Evolutionary conservation across 2,329 filamentous ascomycete genomes (phyloP).

Genomic region (Pseudogymnoascus sp.): DNA sequence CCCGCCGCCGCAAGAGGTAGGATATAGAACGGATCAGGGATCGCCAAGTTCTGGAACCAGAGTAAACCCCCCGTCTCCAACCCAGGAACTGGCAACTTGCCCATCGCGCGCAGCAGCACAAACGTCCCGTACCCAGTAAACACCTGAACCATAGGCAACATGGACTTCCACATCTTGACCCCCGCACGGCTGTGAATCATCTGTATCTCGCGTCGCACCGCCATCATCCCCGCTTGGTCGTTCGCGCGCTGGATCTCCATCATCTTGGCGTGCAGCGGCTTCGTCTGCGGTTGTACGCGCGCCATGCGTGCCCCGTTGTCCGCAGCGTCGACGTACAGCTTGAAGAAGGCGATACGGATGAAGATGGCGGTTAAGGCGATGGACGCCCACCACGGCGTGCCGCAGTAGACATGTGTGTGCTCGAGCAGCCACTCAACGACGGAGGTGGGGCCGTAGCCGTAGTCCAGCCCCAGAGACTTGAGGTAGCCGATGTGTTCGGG

Average conservation of each 20-base stretch:
- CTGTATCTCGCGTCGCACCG: constrained; percentile 38
- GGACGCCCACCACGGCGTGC: constrained; percentile 74
- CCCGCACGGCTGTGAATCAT: constrained; percentile 46
- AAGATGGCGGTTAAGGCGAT: constrained; percentile 57
- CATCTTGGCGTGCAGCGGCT: constrained; percentile 49
- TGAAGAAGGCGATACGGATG: constrained; percentile 57
- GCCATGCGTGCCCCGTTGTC: constrained; percentile 55
- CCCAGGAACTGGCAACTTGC: constrained; percentile 68
- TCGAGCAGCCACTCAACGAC: constrained; percentile 70
- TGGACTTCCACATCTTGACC: constrained; percentile 40
- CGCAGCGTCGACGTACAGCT: constrained; percentile 52
- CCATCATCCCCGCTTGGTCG: constrained; percentile 40
- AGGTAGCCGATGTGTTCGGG: constrained; percentile 72
- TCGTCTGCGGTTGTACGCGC: constrained; percentile 47
- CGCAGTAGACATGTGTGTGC: constrained; percentile 66
- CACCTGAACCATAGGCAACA: constrained; percentile 52
- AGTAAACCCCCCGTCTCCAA: constrained; percentile 60
- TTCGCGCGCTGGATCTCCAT: constrained; percentile 28
- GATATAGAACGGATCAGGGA: constrained; percentile 67
- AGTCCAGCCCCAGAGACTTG: constrained; percentile 74
- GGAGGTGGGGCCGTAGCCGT: constrained; percentile 70
- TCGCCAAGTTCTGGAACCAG: constrained; percentile 74
- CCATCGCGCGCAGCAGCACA: constrained; percentile 66
- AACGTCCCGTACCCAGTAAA: constrained; percentile 77
- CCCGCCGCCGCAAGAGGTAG: constrained; percentile 58